Base-by-base conservation (phyloP, 352 stramenopile genomes). In the Pythium rishiriense region DNA sequence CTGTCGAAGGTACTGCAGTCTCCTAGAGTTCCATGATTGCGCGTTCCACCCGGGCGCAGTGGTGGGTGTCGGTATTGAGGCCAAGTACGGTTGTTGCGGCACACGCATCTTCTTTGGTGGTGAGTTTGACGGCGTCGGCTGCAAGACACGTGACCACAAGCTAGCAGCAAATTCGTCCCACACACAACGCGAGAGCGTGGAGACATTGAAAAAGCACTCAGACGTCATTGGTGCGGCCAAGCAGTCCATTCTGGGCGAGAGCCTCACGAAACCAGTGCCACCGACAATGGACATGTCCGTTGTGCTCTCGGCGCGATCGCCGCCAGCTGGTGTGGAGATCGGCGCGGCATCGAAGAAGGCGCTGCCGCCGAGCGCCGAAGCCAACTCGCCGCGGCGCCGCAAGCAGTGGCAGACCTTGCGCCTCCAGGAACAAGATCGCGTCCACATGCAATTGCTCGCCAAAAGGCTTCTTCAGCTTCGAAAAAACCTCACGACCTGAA, bases 371-470 rank as follows among this genome's bases (percentile, higher is more conserved):
- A 61, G 19, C 11, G 46, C 41, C 4, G 59, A 73, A 2, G 43
- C 49, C 1, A 21, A 50, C 15, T 71, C 71, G 12, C 60, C 69
- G 21, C 59, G 39, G 4, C 59, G 66, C 54, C 69, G 58, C 39
- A 63, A 61, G 37, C 80, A 89, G 53, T 90, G 69, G 66, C 74
- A 78, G 15, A 70, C 72, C n/a, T 28, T 91, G 24, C 72, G 85
- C 31, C 69, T 87, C 2, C 84, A 93, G 64, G 84, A 91, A 56
- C 81, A 81, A 43, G 82, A 93, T 67, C 79, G 72, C 22, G 55
- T 79, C 41, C 75, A 72, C 9, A 81, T 78, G 49, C 72, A 90
- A 54, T 56, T 78, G 12, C 67, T 91, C 7, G 63, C 68, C 10
- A 70, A 78, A 28, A 70, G 73, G 8, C 62, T 91, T 22, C 2